phyloP scores from a whole-genome alignment of 2,329 filamentous ascomycete genomes.

The Talaromyces sp. region DNA sequence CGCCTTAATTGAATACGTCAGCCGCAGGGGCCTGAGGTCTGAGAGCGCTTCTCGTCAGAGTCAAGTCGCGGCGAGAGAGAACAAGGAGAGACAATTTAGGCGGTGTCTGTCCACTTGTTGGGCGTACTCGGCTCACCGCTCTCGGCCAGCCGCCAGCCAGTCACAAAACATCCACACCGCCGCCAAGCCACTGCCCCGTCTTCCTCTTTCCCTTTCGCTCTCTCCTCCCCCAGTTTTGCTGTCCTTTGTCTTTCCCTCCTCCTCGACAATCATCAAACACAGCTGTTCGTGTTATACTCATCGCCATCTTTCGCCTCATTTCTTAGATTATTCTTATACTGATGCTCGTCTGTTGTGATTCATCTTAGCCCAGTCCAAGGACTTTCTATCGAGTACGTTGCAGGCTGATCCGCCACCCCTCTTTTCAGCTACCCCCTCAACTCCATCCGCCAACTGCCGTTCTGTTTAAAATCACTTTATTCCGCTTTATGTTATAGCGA shows the following conservation, averaged over 20 bases:
- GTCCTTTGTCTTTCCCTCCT: conserved; percentile 1
- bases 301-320: not conserved
- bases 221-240: conserved; percentile 1
- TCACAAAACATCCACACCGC: conserved; percentile 1
- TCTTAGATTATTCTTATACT: not conserved
- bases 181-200: conserved; percentile 6
- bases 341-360: not conserved
- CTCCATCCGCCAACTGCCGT: conserved; percentile 22
- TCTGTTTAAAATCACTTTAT: not conserved
- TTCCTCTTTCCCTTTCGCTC: not conserved
- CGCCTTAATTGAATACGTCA: not conserved
- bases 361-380: not conserved
- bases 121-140: conserved; percentile 14
- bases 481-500: not conserved
- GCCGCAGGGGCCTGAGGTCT: conserved; percentile 5
- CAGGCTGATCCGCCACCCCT: conserved; percentile 14
- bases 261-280: not conserved
- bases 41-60: not conserved
- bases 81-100: not conserved
- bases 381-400: conserved; percentile 7
- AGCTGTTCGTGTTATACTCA: not conserved
- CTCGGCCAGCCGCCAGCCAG: conserved; percentile 2
- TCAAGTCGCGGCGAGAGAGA: not conserved
- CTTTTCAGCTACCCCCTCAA: conserved; percentile 16
- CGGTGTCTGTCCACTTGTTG: not conserved